Evolutionary conservation across 345 rosid genomes (phyloP).

Genomic region (Eucalyptus curtisii): DNA sequence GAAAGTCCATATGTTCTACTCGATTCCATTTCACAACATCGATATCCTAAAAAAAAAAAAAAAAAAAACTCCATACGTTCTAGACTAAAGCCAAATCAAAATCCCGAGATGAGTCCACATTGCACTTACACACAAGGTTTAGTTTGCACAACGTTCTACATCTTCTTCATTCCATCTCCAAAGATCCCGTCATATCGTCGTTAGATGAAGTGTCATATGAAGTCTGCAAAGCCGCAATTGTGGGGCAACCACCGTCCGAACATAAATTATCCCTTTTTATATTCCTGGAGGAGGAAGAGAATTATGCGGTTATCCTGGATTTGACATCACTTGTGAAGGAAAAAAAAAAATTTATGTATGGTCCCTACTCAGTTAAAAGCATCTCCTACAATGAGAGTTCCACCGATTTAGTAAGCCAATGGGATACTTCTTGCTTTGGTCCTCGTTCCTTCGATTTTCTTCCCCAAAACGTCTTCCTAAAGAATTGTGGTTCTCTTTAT

Average conservation of each 20-base stretch:
- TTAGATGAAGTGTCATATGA: neutral
- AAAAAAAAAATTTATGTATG: neutral
- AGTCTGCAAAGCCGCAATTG: fast-evolving
- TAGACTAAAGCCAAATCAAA: neutral
- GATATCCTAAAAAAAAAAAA: no score
- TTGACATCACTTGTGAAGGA: neutral
- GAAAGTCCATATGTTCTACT: no score
- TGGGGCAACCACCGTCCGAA: neutral
- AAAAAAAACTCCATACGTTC: neutral
- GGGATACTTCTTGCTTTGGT: neutral
- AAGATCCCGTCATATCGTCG: fast-evolving
- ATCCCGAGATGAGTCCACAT: neutral
- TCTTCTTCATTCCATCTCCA: neutral
- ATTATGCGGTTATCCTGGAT: neutral
- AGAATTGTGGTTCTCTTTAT: neutral
- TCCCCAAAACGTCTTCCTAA: neutral
- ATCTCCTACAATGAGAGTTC: neutral
- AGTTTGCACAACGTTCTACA: neutral
- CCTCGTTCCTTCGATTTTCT: neutral
- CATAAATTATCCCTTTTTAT: neutral
- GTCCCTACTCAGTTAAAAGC: neutral
- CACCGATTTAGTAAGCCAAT: neutral
- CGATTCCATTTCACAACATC: no score
- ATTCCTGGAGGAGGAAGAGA: neutral
- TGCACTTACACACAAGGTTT: neutral